phyloP scores from a whole-genome alignment of 2,329 filamentous ascomycete species.

The Calonectria henricotiae region DNA sequence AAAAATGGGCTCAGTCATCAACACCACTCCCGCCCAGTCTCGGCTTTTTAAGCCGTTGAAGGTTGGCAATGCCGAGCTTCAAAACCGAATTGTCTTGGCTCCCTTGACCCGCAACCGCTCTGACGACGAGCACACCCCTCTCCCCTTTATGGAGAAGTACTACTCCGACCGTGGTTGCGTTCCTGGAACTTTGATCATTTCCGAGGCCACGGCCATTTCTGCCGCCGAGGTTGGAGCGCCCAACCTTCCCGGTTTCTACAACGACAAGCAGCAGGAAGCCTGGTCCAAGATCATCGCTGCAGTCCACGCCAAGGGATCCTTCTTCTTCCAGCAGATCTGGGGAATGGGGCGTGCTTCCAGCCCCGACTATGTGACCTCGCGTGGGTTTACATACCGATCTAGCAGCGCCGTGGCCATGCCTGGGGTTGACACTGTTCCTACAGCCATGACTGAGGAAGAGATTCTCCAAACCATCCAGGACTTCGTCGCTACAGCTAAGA shows the following conservation, averaged over 20 bases:
- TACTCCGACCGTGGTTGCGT: constrained; percentile 58
- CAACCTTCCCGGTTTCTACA: constrained; percentile 64
- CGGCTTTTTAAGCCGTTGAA: constrained; percentile 50
- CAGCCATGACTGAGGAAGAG: constrained; percentile 75
- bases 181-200: constrained; percentile 62
- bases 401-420: constrained; percentile 44
- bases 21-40: constrained; percentile 34
- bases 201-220: constrained; percentile 54
- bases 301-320: constrained; percentile 53
- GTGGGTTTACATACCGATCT: constrained; percentile 53
- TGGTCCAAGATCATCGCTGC: constrained; percentile 53
- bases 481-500: constrained; percentile 65
- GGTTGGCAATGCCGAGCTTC: constrained; percentile 43
- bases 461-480: constrained; percentile 74
- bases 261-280: constrained; percentile 48
- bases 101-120: constrained; percentile 67
- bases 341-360: constrained; percentile 46
- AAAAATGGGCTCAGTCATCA: constrained; percentile 29
- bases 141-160: constrained; percentile 52
- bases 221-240: constrained; percentile 45
- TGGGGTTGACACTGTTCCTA: constrained; percentile 58
- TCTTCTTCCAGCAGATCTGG: constrained; percentile 53
- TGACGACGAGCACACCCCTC: constrained; percentile 58
- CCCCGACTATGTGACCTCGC: constrained; percentile 44
- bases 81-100: constrained; percentile 50